Evolutionary conservation across 352 stramenopile species (phyloP).

Genomic region (Salisapilia sapeloensis): DNA sequence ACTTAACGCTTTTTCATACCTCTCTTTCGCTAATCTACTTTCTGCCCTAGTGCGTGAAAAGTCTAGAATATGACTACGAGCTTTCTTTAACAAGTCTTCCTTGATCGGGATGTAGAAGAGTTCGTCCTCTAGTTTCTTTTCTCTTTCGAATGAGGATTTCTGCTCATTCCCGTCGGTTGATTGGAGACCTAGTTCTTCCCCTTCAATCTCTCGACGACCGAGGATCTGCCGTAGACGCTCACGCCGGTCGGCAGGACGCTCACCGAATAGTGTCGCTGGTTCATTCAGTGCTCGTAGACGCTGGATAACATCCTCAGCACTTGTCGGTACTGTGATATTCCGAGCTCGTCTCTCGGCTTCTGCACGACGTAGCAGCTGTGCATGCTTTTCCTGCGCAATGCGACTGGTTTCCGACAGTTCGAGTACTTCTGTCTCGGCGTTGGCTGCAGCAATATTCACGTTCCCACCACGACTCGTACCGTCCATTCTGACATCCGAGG

Average conservation of each 20-base stretch:
- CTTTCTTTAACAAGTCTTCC: constrained; percentile 68
- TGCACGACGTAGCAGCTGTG: constrained; percentile 67
- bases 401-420: constrained; percentile 73
- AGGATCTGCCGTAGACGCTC: constrained; percentile 86
- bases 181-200: constrained; percentile 34
- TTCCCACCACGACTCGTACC: constrained; percentile 61
- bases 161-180: not conserved
- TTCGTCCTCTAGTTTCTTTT: constrained; percentile 33
- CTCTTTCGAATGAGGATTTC: constrained; percentile 4
- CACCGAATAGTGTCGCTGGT: constrained; percentile 91
- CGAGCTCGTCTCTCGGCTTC: constrained; percentile 85
- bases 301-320: constrained; percentile 80
- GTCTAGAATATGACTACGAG: constrained; percentile 56
- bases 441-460: constrained; percentile 54
- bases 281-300: constrained; percentile 82
- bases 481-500: constrained; percentile 25
- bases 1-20: constrained; percentile 13
- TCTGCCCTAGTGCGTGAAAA: constrained; percentile 54
- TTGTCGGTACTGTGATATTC: constrained; percentile 87
- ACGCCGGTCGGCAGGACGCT: constrained; percentile 87
- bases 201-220: constrained; percentile 56
- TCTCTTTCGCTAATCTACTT: constrained; percentile 38
- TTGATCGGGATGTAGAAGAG: constrained; percentile 76
- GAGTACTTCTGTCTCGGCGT: constrained; percentile 61
- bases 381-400: constrained; percentile 76